These are phyloP conservation scores for Aspergillus alliaceus DNA, from an alignment of 2,329 filamentous ascomycete genomes.

Conservation along the genomic window DNA sequence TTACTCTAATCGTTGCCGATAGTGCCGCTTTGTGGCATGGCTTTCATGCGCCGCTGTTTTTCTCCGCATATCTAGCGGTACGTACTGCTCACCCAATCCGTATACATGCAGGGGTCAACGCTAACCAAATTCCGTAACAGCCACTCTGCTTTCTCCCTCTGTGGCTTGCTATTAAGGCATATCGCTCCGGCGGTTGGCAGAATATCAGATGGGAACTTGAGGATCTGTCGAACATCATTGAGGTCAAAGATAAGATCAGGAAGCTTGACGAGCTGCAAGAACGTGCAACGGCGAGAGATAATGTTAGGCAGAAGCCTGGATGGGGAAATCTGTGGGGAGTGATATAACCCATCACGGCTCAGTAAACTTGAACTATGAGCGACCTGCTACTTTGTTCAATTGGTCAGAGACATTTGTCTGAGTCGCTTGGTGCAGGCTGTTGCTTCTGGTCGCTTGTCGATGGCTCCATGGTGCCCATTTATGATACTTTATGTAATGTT, in stretches of 20 bases:
- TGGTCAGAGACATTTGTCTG: too few relatives aligned
- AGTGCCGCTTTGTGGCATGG: constrained; percentile 38
- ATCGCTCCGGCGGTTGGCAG: constrained; percentile 11
- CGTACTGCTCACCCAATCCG: too few relatives aligned
- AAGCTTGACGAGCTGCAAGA: constrained; percentile 31
- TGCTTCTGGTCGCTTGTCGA: too few relatives aligned
- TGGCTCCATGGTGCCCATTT: too few relatives aligned
- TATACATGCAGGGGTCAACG: background rate
- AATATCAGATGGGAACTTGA: constrained; percentile 30
- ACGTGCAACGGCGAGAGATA: constrained; percentile 13
- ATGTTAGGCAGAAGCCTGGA: background rate
- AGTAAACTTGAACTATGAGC: too few relatives aligned
- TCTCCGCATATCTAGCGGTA: constrained; percentile 43
- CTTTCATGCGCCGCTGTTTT: constrained; percentile 35
- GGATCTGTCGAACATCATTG: constrained; percentile 29
- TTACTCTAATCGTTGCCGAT: constrained; percentile 36
- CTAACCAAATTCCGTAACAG: constrained; percentile 15
- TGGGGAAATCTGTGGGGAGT: constrained; percentile 18
- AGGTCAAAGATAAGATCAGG: constrained; percentile 29
- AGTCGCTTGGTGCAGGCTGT: too few relatives aligned
- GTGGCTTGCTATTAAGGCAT: constrained; percentile 29
- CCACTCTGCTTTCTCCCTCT: constrained; percentile 30
- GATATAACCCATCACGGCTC: constrained; percentile 1
- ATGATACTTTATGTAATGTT: too few relatives aligned
- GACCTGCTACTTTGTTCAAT: too few relatives aligned